These are phyloP conservation scores for Escovopsis sp. DNA, from an alignment of 2,329 filamentous ascomycete genomes.

Conservation along the genomic window DNA sequence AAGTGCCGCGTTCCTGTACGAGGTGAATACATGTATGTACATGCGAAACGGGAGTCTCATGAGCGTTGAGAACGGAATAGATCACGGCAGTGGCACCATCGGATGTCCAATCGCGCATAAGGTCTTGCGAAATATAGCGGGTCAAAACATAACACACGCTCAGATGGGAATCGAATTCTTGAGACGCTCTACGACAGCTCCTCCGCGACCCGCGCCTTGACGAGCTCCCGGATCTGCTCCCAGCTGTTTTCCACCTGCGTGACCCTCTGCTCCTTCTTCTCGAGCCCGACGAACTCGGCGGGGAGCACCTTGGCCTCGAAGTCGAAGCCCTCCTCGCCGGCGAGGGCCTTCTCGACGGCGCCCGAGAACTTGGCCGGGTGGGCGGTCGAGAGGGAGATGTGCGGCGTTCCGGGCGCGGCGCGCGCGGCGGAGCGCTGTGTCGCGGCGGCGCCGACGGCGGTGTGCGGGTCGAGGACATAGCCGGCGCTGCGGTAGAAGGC, in stretches of 20 bases:
- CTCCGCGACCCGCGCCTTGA: conserved; percentile 57
- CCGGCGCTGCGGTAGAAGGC: conserved; percentile 41
- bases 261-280: conserved; percentile 61
- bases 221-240: conserved; percentile 60
- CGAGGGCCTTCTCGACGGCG: conserved; percentile 68
- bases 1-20: too few relatives aligned
- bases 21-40: too few relatives aligned
- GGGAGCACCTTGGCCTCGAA: conserved; percentile 67
- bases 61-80: too few relatives aligned
- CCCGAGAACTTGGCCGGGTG: conserved; percentile 90
- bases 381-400: conserved; percentile 82
- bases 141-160: too few relatives aligned
- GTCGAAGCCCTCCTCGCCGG: conserved; percentile 54
- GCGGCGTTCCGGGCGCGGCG: conserved; percentile 36
- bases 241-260: conserved; percentile 56
- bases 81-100: too few relatives aligned
- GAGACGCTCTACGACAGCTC: conserved; percentile 34
- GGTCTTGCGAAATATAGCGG: too few relatives aligned
- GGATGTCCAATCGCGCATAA: too few relatives aligned
- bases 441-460: conserved; percentile 73
- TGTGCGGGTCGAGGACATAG: conserved; percentile 88
- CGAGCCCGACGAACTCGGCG: conserved; percentile 65
- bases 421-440: conserved; percentile 53
- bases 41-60: too few relatives aligned
- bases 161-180: too few relatives aligned